Evolutionary conservation across 192 early-diverging fungal species (phyloP).

Genomic region (Coemansia sp.): DNA sequence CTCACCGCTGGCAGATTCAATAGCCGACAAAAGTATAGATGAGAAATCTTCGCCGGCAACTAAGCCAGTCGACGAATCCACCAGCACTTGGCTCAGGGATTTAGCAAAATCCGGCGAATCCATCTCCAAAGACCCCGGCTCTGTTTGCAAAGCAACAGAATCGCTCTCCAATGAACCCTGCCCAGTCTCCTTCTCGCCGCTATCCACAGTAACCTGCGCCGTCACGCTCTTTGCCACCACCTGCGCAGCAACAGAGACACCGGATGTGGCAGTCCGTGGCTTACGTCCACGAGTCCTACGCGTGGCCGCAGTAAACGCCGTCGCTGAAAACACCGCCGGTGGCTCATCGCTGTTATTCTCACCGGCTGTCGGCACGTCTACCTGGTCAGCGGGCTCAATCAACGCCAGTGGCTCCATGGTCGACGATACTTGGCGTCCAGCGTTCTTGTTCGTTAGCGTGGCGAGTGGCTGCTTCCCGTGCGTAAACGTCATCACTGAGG

Average conservation of each 20-base stretch:
- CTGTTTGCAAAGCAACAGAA: not conserved
- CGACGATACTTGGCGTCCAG: not conserved
- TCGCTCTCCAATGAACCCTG: not conserved
- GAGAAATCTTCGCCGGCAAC: conserved; percentile 25
- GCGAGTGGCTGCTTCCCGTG: conserved; percentile 3
- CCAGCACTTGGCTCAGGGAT: conserved; percentile 21
- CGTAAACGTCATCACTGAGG: not conserved
- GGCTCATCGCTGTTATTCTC: not conserved
- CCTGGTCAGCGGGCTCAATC: not conserved
- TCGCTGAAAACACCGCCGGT: not conserved
- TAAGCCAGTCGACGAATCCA: conserved; percentile 10
- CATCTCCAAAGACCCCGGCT: not conserved
- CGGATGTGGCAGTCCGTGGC: not conserved
- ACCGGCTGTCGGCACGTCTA: not conserved
- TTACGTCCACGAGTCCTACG: not conserved
- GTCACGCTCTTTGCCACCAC: not conserved
- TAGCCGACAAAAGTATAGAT: conserved; percentile 28
- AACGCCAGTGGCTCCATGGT: not conserved
- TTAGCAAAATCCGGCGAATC: not conserved
- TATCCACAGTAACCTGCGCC: not conserved
- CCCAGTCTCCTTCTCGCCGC: not conserved
- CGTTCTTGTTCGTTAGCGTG: not conserved
- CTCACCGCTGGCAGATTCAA: conserved; percentile 25
- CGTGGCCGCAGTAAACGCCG: not conserved
- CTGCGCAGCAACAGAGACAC: not conserved